Percentiles rank a stretch among this genome's conserved stretches.
Conservation (phyloP, 2,329 filamentous ascomycete species). For the Coniochaeta prunicola region DNA sequence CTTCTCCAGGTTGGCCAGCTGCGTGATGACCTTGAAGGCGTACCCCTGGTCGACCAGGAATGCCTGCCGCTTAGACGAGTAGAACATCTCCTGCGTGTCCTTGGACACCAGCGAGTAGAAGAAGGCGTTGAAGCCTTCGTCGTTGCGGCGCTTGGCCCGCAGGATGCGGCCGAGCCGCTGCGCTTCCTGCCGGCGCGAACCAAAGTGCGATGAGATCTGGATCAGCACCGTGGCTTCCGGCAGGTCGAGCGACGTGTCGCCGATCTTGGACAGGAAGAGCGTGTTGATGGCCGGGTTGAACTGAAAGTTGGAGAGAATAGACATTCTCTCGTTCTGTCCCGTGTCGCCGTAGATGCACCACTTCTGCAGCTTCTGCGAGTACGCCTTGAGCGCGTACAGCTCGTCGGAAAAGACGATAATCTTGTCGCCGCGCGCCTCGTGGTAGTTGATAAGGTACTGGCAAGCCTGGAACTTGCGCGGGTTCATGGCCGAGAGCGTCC, state of each 20-base stretch:
- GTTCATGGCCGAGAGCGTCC: conserved; percentile 86
- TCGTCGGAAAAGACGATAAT: conserved; percentile 99
- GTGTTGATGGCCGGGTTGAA: conserved; percentile 86
- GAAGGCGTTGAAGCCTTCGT: conserved; percentile 95
- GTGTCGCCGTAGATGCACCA: conserved; percentile 90
- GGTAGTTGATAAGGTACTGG: conserved; percentile 97
- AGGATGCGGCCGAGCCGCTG: conserved; percentile 90
- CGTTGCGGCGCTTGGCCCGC: conserved; percentile 88
- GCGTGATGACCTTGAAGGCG: conserved; percentile 97
- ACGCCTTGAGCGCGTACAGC: conserved; percentile 82
- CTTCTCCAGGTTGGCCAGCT: conserved; percentile 83
- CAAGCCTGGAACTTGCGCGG: conserved; percentile 94
- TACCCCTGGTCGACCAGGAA: conserved; percentile 98
- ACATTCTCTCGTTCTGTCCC: conserved; percentile 73
- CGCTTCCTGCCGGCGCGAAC: conserved; percentile 92
- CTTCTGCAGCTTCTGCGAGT: conserved; percentile 77
- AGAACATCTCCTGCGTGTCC: conserved; percentile 97
- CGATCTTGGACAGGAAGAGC: conserved; percentile 94
- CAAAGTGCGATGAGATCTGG: conserved; percentile 95
- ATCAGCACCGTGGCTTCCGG: conserved; percentile 96
- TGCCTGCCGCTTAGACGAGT: conserved; percentile 91
- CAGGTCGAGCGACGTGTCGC: conserved; percentile 94
- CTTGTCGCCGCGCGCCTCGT: conserved; percentile 90
- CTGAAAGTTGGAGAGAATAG: conserved; percentile 90
- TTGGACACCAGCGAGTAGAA: conserved; percentile 98